Conservation (phyloP, 306 rosid species). For the Cajanus cajan region DNA sequence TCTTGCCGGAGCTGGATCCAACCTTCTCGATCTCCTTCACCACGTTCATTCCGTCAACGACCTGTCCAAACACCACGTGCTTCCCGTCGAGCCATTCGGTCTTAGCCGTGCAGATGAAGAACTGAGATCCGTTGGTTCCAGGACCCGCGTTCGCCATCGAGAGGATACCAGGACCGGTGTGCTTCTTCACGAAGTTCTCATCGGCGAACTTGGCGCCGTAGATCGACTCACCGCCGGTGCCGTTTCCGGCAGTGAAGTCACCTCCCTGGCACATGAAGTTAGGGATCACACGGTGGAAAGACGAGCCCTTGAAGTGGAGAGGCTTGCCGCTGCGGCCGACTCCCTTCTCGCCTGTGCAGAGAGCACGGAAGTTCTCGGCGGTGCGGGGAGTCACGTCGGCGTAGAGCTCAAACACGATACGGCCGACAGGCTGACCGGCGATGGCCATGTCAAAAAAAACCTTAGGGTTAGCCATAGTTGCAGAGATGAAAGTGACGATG, state of each 20-base stretch:
- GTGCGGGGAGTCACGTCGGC: not conserved
- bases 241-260: constrained; percentile 14
- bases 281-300: not conserved
- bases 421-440: not conserved
- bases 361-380: not conserved
- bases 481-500: not conserved
- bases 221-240: not conserved
- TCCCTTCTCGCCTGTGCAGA: not conserved
- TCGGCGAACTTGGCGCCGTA: not conserved
- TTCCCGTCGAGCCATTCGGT: constrained; percentile 87
- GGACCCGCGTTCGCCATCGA: constrained; percentile 53
- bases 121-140: constrained; percentile 88
- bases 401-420: not conserved
- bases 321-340: not conserved
- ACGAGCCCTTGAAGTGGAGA: not conserved
- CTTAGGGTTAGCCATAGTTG: not conserved
- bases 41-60: constrained; percentile 33
- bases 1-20: constrained; percentile 5
- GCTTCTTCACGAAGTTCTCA: not conserved
- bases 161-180: not conserved
- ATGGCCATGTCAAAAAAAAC: not conserved
- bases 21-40: not conserved
- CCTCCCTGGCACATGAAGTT: not conserved
- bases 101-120: constrained; percentile 77
- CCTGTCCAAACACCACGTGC: constrained; percentile 81